Percentiles rank a stretch among this genome's conserved stretches.
phyloP scores from a whole-genome alignment of 257 asterid species.

The Cinchona pubescens region DNA sequence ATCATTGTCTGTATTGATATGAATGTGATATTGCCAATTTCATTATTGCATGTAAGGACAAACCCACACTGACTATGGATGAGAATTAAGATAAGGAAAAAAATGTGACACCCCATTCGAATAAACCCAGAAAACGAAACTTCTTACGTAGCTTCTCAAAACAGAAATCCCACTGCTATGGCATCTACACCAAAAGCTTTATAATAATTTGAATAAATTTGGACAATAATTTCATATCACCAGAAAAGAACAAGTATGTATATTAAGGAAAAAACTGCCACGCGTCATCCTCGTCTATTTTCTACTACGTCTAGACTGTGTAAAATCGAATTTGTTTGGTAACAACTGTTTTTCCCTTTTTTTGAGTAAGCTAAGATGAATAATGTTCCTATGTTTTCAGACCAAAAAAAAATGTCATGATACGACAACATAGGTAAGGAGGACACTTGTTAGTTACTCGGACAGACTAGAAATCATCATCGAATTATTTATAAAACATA shows the following conservation, averaged over 20 bases:
- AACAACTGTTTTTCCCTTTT: too few relatives aligned
- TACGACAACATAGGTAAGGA: too few relatives aligned
- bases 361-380: too few relatives aligned
- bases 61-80: background rate
- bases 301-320: too few relatives aligned
- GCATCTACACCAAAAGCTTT: background rate
- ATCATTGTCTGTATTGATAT: background rate
- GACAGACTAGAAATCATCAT: too few relatives aligned
- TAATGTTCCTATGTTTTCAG: too few relatives aligned
- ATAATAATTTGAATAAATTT: background rate
- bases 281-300: background rate
- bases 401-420: too few relatives aligned
- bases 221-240: background rate
- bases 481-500: too few relatives aligned
- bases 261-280: background rate
- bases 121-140: constrained; percentile 11
- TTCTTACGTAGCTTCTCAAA: constrained; percentile 15
- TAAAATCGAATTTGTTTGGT: too few relatives aligned
- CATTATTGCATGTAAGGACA: background rate
- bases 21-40: background rate
- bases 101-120: background rate
- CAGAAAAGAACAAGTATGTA: too few relatives aligned
- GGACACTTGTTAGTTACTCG: too few relatives aligned
- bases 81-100: constrained; percentile 1
- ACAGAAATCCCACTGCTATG: background rate